Conservation (phyloP, 2,329 filamentous ascomycete species). For the Fusarium redolens region DNA sequence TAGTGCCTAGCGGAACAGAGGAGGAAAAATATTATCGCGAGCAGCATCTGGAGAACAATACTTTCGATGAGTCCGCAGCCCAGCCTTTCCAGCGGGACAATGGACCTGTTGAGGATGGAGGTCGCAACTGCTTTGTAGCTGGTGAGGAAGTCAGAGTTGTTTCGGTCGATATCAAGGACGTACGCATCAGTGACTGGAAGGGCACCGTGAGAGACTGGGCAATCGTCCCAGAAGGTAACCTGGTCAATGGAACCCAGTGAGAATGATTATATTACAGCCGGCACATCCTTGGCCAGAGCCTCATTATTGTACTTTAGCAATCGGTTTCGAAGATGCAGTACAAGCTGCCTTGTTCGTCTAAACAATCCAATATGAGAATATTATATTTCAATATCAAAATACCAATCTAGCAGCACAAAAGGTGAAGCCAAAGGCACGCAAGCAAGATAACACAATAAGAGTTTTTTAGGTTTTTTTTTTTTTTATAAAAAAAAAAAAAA, state of each 20-base stretch:
- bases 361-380: neutral
- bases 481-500: too few relatives aligned
- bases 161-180: conserved; percentile 84
- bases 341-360: neutral
- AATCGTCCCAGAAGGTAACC: conserved; percentile 52
- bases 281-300: neutral
- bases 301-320: conserved; percentile 11
- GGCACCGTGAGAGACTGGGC: conserved; percentile 88
- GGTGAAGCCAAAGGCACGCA: too few relatives aligned
- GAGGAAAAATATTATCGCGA: conserved; percentile 88
- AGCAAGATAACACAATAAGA: too few relatives aligned
- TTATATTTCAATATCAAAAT: neutral
- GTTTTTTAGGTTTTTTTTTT: too few relatives aligned
- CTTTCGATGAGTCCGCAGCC: conserved; percentile 71
- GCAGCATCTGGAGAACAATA: conserved; percentile 91
- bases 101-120: conserved; percentile 61
- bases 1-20: conserved; percentile 78
- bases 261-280: neutral
- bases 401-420: too few relatives aligned
- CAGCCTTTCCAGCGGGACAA: conserved; percentile 48
- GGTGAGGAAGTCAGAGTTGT: conserved; percentile 89
- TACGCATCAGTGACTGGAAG: conserved; percentile 94
- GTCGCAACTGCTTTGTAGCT: conserved; percentile 76
- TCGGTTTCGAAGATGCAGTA: neutral
- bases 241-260: conserved; percentile 57